Evolutionary conservation across 139 green algal species (phyloP), one percentile per base, ranked within the genome.

Genomic region (Pseudopediastrum boryanum): DNA sequence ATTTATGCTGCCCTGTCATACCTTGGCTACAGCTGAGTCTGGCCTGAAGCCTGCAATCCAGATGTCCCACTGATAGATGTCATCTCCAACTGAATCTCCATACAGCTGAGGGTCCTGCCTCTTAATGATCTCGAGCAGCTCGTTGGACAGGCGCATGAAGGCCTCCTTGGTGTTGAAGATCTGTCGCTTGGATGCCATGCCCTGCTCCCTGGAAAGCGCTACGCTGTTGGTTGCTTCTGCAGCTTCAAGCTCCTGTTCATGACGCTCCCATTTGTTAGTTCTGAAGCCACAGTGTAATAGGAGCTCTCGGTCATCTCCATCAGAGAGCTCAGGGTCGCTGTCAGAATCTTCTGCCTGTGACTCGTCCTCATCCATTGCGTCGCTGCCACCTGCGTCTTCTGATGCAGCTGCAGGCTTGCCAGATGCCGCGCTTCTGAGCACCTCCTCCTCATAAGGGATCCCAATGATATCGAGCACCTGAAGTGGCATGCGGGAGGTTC

Each of bases 11-110:
- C 16, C 13, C 10, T 13, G 33, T 6, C 77, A 2, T 74, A 89
- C 89, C 84, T 91, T 75, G 6, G 75, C 87, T 42, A 92, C 65
- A 3, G 23, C 68, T 3, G 44, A 83, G 3, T 35, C 54, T 3
- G 66, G 58, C 2, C 80, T 75, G 64, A 96, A 94, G 8, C 71
- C 77, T n/a, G 75, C 80, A 50, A 92, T 79, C 66, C 85, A 76
- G 51, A 94, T 87, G 31, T 82, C 68, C 92, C 92, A 96, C n/a
- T 81, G 71, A 81, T 92, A 95, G 46, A 94, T 73, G 52, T 93
- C 85, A 56, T 92, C 85, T 2, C 79, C 83, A 2, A 79, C 75
- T 7, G 81, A 82, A 51, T 92, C 86, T 31, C 51, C 71, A 74
- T 63, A 64, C 29, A 81, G 50, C 50, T 70, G 8, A 48, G 46